Conservation (phyloP, 2,329 filamentous ascomycete genomes). For the Grosmannia clavigera region DNA sequence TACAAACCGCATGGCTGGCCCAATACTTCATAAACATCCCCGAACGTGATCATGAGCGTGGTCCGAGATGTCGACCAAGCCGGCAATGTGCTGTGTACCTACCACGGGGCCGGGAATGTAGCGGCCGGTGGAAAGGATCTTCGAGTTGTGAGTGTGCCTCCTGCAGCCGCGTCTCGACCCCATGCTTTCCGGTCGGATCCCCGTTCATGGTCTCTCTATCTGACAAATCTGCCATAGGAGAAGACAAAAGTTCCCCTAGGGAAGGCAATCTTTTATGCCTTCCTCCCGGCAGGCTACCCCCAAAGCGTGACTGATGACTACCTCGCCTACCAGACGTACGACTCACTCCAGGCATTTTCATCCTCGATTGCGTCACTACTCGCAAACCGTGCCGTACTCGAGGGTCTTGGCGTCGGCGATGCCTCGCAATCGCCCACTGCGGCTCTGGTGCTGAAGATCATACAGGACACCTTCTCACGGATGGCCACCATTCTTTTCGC, state of each 20-base stretch:
- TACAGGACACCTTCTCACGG: constrained; percentile 70
- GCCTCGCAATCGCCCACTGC: constrained; percentile 65
- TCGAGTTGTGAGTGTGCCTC: constrained; percentile 14
- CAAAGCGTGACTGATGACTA: constrained; percentile 80
- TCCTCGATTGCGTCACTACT: constrained; percentile 70
- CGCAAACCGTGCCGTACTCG: constrained; percentile 69
- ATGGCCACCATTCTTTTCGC: constrained; percentile 81
- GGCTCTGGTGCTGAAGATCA: constrained; percentile 68
- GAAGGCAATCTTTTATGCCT: constrained; percentile 50
- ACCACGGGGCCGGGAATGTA: constrained; percentile 11
- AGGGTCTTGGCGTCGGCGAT: constrained; percentile 72
- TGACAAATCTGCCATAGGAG: constrained; percentile 14
- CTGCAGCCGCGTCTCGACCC: not conserved
- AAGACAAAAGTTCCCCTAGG: constrained; percentile 22
- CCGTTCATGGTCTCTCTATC: not conserved
- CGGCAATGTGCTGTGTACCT: constrained; percentile 24
- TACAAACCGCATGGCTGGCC: not conserved
- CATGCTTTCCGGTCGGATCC: not conserved
- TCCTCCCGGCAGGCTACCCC: constrained; percentile 79
- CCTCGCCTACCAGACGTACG: constrained; percentile 55
- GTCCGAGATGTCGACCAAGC: constrained; percentile 25
- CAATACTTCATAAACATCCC: not conserved
- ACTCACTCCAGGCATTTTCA: constrained; percentile 75
- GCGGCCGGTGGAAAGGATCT: constrained; percentile 13
- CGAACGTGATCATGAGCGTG: constrained; percentile 15